Base-by-base conservation (phyloP, 2,329 filamentous ascomycete genomes). In the Volutella citrinella region DNA sequence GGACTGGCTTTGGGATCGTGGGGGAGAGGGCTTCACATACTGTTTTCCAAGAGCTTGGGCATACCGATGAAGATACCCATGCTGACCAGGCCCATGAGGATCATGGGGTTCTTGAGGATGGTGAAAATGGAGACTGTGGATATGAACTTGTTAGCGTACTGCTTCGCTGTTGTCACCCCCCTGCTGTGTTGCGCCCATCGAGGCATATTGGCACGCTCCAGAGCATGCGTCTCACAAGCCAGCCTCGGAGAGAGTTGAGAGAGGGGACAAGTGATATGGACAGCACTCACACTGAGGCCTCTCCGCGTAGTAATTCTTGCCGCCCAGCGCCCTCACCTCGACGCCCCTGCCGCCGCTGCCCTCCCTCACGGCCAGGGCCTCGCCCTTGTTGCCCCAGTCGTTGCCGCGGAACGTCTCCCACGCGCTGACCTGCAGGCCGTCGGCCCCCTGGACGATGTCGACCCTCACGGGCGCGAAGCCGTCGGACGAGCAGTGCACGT, bases 61-160 rank as follows among this genome's bases (percentile, higher is more conserved):
- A 97, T 87, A 48, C 90, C 90, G 52, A 97, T 75, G 44, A 95
- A 89, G 47, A 96, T 70, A 6, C 69, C 82, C 69, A 96, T 79
- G 42, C 83, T 88, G 23, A 93, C 80, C 20, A 95, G 65, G 5
- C 84, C 89, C 70, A 98, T 84, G 41, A 98, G 74, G 45, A 97
- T 96, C 89, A 97, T 97, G 5, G 93, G 93, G 58, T 87, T 95
- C 70, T 93, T 93, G 52, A 96, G 71, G 36, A 96, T 81, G 38
- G 77, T 78, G 37, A 96, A 56, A n/a, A 90, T 73, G 13, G 82
- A 87, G 66, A 91, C 84, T 88, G 46, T 27, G 26, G 16, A 17
- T 5, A 6, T 7, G 10, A 6, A 17, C n/a, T 19, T 14, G 43
- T 37, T n/a, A 43, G 34, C 19, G 22, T 12, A 18, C 4, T 10